These are phyloP conservation scores for Astrephomene gubernaculifera DNA, from an alignment of 139 green algal genomes.

Conservation along the genomic window DNA sequence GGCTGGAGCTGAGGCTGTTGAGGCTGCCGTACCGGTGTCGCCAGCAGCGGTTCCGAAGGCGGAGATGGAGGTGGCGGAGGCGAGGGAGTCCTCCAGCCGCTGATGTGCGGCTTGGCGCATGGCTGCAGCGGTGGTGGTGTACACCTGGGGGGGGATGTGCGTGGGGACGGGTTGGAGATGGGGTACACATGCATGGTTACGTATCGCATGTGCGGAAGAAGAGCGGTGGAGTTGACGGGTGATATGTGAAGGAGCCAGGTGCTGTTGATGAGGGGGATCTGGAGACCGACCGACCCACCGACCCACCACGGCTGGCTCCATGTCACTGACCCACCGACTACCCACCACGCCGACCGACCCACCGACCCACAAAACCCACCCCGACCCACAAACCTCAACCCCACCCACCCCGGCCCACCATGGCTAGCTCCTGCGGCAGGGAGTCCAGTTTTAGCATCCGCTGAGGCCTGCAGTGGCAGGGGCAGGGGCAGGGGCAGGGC, in stretches of 20 bases:
- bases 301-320: no score
- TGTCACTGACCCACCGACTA: no score
- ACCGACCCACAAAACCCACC: no score
- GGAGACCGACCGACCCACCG: no score
- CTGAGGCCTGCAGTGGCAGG: slow-evolving; percentile 6
- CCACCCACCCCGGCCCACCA: neutral
- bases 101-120: slow-evolving; percentile 4
- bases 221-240: no score
- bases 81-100: neutral
- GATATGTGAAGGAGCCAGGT: no score
- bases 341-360: no score
- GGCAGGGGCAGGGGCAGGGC: neutral
- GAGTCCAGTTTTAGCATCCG: slow-evolving; percentile 7
- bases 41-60: no score
- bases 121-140: neutral
- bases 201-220: no score
- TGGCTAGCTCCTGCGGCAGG: slow-evolving; percentile 34
- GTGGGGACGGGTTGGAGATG: neutral
- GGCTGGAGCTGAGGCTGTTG: neutral
- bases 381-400: neutral
- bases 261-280: no score
- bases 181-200: no score
- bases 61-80: no score
- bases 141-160: slow-evolving; percentile 11
- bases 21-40: neutral